phyloP scores from a whole-genome alignment of 2,329 filamentous ascomycete genomes.

The Alternaria angustiovoidea region DNA sequence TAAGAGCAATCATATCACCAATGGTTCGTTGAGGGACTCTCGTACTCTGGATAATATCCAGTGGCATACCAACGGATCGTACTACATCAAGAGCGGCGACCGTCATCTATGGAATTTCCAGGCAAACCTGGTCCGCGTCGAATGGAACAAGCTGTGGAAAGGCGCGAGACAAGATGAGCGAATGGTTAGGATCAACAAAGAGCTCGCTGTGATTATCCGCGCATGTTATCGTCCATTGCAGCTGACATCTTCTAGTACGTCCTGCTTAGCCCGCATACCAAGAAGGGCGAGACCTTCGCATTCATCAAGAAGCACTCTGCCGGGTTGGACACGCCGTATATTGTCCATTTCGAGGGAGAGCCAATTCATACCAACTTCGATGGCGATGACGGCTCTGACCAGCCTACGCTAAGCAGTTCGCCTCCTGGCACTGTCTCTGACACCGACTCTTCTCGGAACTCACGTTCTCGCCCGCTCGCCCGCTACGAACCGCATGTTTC shows the following conservation, averaged over 20 bases:
- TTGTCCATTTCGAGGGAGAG: slow-evolving; percentile 30
- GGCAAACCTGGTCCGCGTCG: slow-evolving; percentile 12
- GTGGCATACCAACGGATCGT: slow-evolving; percentile 36
- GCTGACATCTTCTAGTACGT: slow-evolving; percentile 30
- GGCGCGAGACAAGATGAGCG: background rate
- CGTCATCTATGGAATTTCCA: slow-evolving; percentile 22
- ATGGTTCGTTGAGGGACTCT: slow-evolving; percentile 19
- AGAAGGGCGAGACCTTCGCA: slow-evolving; percentile 30
- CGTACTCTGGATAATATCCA: slow-evolving; percentile 16
- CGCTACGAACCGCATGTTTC: background rate
- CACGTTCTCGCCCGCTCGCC: background rate
- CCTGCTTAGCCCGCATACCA: slow-evolving; percentile 30
- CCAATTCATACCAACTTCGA: slow-evolving; percentile 19
- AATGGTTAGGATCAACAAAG: slow-evolving; percentile 6
- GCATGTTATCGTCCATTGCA: background rate
- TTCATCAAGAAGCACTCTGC: slow-evolving; percentile 36
- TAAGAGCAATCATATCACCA: slow-evolving; percentile 6
- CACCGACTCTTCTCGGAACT: background rate
- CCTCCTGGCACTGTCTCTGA: too few relatives aligned
- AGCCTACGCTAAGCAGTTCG: background rate
- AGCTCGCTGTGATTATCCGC: slow-evolving; percentile 30
- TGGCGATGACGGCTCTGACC: background rate
- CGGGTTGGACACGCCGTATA: slow-evolving; percentile 22
- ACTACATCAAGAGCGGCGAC: slow-evolving; percentile 21
- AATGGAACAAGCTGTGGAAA: slow-evolving; percentile 33